Evolutionary conservation across 371 early-diverging fungal species (phyloP).

Genomic region (Coemansia sp.): DNA sequence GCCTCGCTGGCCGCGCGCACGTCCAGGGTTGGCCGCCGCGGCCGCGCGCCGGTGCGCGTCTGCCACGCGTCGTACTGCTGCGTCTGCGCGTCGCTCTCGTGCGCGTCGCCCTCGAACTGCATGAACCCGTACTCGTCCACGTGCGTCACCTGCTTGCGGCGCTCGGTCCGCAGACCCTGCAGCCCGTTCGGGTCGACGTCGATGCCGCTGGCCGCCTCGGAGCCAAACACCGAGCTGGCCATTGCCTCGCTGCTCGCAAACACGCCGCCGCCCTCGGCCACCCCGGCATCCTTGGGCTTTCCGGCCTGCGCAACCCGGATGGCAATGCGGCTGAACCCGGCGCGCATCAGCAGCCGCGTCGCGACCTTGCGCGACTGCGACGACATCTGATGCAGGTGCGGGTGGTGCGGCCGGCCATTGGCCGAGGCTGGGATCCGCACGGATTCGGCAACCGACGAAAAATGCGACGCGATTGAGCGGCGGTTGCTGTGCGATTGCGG

Average conservation of each 20-base stretch:
- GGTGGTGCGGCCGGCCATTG: neutral
- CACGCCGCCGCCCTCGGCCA: slow-evolving; percentile 5
- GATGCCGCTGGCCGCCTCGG: slow-evolving; percentile 12
- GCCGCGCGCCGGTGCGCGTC: neutral
- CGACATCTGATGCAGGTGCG: slow-evolving; percentile 13
- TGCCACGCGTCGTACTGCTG: slow-evolving; percentile 36
- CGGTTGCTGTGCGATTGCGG: slow-evolving; percentile 5
- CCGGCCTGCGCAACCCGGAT: slow-evolving; percentile 41
- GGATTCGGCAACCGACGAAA: slow-evolving; percentile 23
- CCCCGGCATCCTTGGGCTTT: neutral
- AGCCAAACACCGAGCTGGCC: slow-evolving; percentile 20
- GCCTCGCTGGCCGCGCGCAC: slow-evolving; percentile 21
- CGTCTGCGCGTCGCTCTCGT: slow-evolving; percentile 20
- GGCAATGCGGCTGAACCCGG: slow-evolving; percentile 45
- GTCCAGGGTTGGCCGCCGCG: neutral
- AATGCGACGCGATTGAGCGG: slow-evolving; percentile 21
- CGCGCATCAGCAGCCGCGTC: slow-evolving; percentile 46
- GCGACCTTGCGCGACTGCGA: slow-evolving; percentile 37
- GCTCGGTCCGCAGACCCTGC: slow-evolving; percentile 33
- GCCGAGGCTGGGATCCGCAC: slow-evolving; percentile 1
- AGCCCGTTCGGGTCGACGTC: slow-evolving; percentile 43
- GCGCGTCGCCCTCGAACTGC: slow-evolving; percentile 43
- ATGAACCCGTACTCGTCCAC: slow-evolving; percentile 46
- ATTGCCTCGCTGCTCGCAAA: slow-evolving; percentile 16
- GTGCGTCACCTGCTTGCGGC: slow-evolving; percentile 46